These are phyloP conservation scores for Tulasnella sp. DNA, from an alignment of 768 basidiomycete genomes.

Conservation along the genomic window DNA sequence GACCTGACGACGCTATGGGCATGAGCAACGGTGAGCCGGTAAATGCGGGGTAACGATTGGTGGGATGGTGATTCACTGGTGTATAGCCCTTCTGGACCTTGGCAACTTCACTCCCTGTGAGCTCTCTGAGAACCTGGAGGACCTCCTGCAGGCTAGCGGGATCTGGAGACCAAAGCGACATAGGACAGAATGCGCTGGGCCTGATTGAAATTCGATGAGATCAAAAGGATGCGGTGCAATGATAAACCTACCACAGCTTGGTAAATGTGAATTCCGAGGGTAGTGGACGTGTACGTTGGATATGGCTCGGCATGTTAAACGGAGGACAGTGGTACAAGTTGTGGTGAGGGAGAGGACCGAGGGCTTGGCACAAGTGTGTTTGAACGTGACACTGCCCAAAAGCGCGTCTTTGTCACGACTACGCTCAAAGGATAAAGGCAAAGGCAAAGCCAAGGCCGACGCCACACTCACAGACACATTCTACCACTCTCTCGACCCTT, in stretches of 20 bases:
- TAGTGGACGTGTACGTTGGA: background rate
- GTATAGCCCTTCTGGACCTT: slow-evolving; percentile 66
- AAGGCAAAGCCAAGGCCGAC: too few species aligned
- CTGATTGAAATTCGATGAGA: slow-evolving; percentile 7
- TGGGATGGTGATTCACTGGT: slow-evolving; percentile 38
- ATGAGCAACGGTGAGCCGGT: slow-evolving; percentile 14
- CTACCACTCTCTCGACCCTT: too few species aligned
- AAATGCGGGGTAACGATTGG: slow-evolving; percentile 18
- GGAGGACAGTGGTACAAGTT: too few species aligned
- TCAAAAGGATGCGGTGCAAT: background rate
- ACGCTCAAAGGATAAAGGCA: too few species aligned
- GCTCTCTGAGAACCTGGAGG: slow-evolving; percentile 80
- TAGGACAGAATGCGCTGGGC: slow-evolving; percentile 21
- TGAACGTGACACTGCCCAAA: too few species aligned
- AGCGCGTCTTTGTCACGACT: too few species aligned
- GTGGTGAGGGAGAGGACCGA: background rate
- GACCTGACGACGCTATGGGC: slow-evolving; percentile 41
- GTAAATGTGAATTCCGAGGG: background rate
- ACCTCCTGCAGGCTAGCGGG: slow-evolving; percentile 83
- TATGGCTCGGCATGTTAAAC: background rate
- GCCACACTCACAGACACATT: too few species aligned
- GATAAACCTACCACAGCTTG: background rate
- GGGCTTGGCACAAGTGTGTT: slow-evolving; percentile 3
- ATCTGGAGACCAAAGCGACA: slow-evolving; percentile 70
- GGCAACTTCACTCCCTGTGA: slow-evolving; percentile 63